Conservation (phyloP, 2,329 filamentous ascomycete species). For the Nothopassalora personata region DNA sequence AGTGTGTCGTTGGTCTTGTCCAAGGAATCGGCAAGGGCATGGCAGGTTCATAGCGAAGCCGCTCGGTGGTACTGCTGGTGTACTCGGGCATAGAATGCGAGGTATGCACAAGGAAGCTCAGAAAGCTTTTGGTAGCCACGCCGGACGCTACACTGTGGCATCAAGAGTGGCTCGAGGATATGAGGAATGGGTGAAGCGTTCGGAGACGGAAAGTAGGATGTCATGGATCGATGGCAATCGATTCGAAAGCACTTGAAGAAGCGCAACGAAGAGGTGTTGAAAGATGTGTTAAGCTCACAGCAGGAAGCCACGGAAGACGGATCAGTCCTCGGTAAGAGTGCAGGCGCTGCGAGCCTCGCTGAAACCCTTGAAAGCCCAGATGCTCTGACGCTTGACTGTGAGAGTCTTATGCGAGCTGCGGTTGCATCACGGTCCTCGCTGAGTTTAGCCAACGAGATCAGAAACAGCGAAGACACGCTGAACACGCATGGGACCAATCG, state of each 20-base stretch:
- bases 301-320: slow-evolving; percentile 11
- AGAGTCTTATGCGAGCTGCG: too few relatives aligned
- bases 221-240: slow-evolving; percentile 64
- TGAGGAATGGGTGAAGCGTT: slow-evolving; percentile 55
- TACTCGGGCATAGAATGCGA: slow-evolving; percentile 69
- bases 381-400: too few relatives aligned
- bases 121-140: slow-evolving; percentile 61
- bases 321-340: not conserved
- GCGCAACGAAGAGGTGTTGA: slow-evolving; percentile 51
- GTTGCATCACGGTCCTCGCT: too few relatives aligned
- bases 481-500: too few relatives aligned
- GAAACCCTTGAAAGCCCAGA: not conserved
- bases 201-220: slow-evolving; percentile 56
- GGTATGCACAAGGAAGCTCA: slow-evolving; percentile 69
- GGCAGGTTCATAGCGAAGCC: slow-evolving; percentile 69
- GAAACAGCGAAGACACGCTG: too few relatives aligned
- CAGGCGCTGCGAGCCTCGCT: not conserved
- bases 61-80: slow-evolving; percentile 53
- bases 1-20: slow-evolving; percentile 59
- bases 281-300: slow-evolving; percentile 37
- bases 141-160: slow-evolving; percentile 75
- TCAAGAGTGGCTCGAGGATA: slow-evolving; percentile 71
- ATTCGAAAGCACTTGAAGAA: slow-evolving; percentile 59
- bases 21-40: slow-evolving; percentile 77
- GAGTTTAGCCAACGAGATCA: too few relatives aligned